A percentile compares a stretch with the other conserved stretches of the same genome.
phyloP scores from a whole-genome alignment of 2,329 filamentous ascomycete species.

The Capronia epimyces region DNA sequence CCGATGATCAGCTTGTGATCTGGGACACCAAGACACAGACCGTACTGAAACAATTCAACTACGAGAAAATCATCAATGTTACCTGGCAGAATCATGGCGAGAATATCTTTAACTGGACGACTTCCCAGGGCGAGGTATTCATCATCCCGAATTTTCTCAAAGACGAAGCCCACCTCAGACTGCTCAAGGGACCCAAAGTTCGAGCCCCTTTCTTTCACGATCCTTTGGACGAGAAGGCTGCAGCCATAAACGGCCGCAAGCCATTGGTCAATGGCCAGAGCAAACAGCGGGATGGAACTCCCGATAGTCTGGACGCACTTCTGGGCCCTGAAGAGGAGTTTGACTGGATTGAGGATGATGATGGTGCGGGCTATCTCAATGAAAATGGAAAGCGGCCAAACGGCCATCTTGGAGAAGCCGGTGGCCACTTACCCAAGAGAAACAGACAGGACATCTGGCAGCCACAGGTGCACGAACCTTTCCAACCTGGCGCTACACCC shows the following conservation, averaged over 20 bases:
- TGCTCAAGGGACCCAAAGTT: conserved; percentile 50
- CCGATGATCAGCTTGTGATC: conserved; percentile 50
- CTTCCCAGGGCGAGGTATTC: conserved; percentile 84
- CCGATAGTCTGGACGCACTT: conserved; percentile 78
- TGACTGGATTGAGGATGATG: conserved; percentile 90
- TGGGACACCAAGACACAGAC: conserved; percentile 90
- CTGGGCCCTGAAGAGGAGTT: conserved; percentile 61
- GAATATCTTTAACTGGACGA: conserved; percentile 88
- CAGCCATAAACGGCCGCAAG: conserved; percentile 52
- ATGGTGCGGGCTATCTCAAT: conserved; percentile 82
- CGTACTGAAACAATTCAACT: conserved; percentile 70
- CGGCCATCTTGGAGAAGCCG: conserved; percentile 42
- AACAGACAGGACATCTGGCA: conserved; percentile 46
- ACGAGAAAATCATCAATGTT: conserved; percentile 76
- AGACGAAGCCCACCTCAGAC: conserved; percentile 48
- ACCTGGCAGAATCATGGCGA: conserved; percentile 78
- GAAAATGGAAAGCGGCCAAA: conserved; percentile 58
- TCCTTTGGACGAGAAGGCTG: conserved; percentile 63
- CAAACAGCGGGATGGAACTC: conserved; percentile 53
- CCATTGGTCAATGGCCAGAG: conserved; percentile 50
- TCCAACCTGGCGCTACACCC: conserved; percentile 90
- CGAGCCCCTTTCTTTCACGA: conserved; percentile 77
- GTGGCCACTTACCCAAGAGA: conserved; percentile 48
- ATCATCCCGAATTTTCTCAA: conserved; percentile 71
- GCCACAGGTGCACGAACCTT: conserved; percentile 71